Percentiles rank a stretch among this genome's conserved stretches.
Conservation (phyloP, 139 green algal species). For the Deuterostichococcus epilithicus region DNA sequence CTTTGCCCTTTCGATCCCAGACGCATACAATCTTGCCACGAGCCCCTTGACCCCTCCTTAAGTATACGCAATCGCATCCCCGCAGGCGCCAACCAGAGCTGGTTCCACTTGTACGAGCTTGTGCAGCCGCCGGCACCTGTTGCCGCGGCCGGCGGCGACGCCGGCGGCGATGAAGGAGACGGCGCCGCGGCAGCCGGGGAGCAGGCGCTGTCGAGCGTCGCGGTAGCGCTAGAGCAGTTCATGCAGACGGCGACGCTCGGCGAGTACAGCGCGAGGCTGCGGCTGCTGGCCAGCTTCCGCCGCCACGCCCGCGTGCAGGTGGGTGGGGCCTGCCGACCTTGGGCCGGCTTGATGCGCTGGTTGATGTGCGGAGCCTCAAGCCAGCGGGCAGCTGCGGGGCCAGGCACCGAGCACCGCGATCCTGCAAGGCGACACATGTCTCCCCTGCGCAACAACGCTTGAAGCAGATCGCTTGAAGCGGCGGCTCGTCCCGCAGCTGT, state of each 20-base stretch:
- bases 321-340: not conserved
- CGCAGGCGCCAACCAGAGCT: conserved; percentile 58
- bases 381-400: not conserved
- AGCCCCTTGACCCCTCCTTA: too few species aligned
- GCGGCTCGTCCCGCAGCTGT: too few species aligned
- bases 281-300: conserved; percentile 68
- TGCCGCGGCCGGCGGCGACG: not conserved
- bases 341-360: conserved; percentile 2
- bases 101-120: conserved; percentile 92
- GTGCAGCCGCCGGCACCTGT: conserved; percentile 26
- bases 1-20: too few species aligned
- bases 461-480: too few species aligned
- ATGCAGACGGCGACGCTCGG: conserved; percentile 75
- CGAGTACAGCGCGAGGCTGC: conserved; percentile 77
- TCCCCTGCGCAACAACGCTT: too few species aligned
- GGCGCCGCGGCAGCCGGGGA: conserved; percentile 2
- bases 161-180: not conserved
- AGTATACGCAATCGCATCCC: too few species aligned
- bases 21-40: too few species aligned
- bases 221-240: conserved; percentile 80
- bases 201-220: conserved; percentile 21
- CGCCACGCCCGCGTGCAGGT: not conserved
- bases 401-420: too few species aligned
- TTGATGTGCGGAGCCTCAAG: conserved; percentile 1
- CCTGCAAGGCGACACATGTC: not conserved